Evolutionary conservation across 2,329 filamentous ascomycete genomes (phyloP), one percentile per base, ranked within the genome.

Genomic region (Beauveria sp.): DNA sequence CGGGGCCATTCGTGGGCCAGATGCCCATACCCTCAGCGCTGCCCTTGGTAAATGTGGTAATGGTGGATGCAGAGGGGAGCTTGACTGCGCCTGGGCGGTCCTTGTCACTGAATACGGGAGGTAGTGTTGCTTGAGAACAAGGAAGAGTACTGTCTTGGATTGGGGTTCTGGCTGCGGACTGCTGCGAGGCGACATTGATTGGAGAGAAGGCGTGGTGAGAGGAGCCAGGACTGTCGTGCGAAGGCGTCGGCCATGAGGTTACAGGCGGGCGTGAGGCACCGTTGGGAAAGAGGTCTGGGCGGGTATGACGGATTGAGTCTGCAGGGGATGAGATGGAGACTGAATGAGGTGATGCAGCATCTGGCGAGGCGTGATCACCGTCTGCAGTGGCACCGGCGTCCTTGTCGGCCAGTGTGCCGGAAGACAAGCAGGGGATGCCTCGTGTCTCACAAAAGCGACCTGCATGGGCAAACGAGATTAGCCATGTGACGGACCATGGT

Each of bases 1-100:
- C 58, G 4, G 62, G 62, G 9, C 62, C 62, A 50, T 63, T 63
- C 4, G 52, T 53, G 10, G 62, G 62, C 62, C 62, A 63, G 12
- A 63, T 60, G 8, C 62, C 62, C 62, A 63, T 63, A 18, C 62
- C 62, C 42, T 63, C 62, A n/a, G 28, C 49, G 20, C 20, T 58
- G 16, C 62, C 62, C 26, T 61, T 61, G 42, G 62, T 63, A 24
- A 58, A 50, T 10, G 62, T 63, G 12, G 57, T 31, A 5, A 63
- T 55, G 8, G 62, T 63, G 20, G 34, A 20, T 24, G 62, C 40
- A 20, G 54, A 24, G 18, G 54, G 53, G 22, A 54, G 48, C 9
- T 24, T 46, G 16, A 53, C 42, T 40, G 54, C 40, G 5, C 10
- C 20, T 2, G n/a, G 3, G 40, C 43, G 34, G 26, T 53, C 46